These are phyloP conservation scores for Nannochloropsis salina DNA, from an alignment of 108 stramenopile genomes.

Conservation along the genomic window DNA sequence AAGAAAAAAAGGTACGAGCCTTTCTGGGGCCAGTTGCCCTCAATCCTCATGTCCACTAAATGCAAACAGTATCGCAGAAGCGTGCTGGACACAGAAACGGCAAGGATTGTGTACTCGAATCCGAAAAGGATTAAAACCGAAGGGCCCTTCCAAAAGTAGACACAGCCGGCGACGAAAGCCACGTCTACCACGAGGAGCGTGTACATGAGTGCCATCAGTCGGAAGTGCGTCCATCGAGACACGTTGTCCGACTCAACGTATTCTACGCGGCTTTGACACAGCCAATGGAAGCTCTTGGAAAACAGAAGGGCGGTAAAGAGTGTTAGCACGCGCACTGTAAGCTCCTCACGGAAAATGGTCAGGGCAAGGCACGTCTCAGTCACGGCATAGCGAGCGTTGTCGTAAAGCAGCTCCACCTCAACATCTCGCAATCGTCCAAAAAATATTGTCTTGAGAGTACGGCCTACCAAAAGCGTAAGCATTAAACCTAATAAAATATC, in stretches of 20 bases:
- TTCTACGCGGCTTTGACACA: slow-evolving; percentile 69
- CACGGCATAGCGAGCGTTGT: slow-evolving; percentile 88
- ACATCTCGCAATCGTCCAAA: slow-evolving; percentile 70
- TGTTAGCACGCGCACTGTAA: slow-evolving; percentile 67
- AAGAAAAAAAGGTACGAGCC: slow-evolving; percentile 64
- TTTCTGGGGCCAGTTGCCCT: slow-evolving; percentile 56
- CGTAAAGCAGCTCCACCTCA: slow-evolving; percentile 82
- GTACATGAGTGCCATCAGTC: slow-evolving; percentile 58
- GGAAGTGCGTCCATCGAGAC: slow-evolving; percentile 48
- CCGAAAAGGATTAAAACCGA: slow-evolving; percentile 81
- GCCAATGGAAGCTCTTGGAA: slow-evolving; percentile 84
- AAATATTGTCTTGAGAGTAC: slow-evolving; percentile 60
- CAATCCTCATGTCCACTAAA: slow-evolving; percentile 63
- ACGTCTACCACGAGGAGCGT: slow-evolving; percentile 62
- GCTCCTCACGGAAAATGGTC: slow-evolving; percentile 90
- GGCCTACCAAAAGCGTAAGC: slow-evolving; percentile 55
- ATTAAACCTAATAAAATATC: slow-evolving; percentile 44
- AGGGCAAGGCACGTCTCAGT: slow-evolving; percentile 95
- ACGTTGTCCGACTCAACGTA: slow-evolving; percentile 76
- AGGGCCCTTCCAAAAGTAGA: slow-evolving; percentile 60
- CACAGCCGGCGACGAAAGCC: slow-evolving; percentile 61
- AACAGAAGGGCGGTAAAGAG: slow-evolving; percentile 78
- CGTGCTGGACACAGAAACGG: slow-evolving; percentile 65
- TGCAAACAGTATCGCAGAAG: slow-evolving; percentile 67
- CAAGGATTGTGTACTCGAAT: slow-evolving; percentile 82